Conservation (phyloP, 306 rosid species). For the Ceratonia siliqua region DNA sequence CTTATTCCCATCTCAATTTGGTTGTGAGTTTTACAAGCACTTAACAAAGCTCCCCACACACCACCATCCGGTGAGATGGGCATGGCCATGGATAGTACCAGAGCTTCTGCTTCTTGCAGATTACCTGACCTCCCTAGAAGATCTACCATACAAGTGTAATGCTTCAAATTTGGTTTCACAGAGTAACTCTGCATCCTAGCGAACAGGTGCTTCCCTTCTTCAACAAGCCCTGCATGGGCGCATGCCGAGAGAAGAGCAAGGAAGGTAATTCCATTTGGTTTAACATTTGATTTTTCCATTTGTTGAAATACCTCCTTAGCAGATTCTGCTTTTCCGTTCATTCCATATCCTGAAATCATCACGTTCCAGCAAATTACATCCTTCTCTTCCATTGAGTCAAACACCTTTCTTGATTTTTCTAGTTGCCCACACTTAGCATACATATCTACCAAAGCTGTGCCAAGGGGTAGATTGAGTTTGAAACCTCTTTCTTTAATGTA, state of each 20-base stretch:
- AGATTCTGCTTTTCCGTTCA: conserved; percentile 64
- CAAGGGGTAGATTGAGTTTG: conserved; percentile 56
- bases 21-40: conserved; percentile 70
- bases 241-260: conserved; percentile 81
- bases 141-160: conserved; percentile 85
- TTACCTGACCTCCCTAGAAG: conserved; percentile 75
- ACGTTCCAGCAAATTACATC: conserved; percentile 74
- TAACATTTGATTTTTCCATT: conserved; percentile 65
- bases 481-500: conserved; percentile 49
- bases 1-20: conserved; percentile 65
- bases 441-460: conserved; percentile 79
- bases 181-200: conserved; percentile 53
- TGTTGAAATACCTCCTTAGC: conserved; percentile 56
- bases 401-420: conserved; percentile 57
- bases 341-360: conserved; percentile 75
- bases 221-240: conserved; percentile 63
- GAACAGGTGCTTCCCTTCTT: conserved; percentile 66
- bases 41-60: conserved; percentile 76
- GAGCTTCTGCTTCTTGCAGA: conserved; percentile 68
- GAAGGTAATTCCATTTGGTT: conserved; percentile 68
- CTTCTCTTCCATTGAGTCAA: conserved; percentile 59
- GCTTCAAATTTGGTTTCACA: conserved; percentile 65
- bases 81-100: conserved; percentile 85
- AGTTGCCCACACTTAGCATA: conserved; percentile 80
- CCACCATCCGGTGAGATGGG: conserved; percentile 72